phyloP scores from a whole-genome alignment of 2,329 filamentous ascomycete species.

The Sclerotinia borealis region DNA sequence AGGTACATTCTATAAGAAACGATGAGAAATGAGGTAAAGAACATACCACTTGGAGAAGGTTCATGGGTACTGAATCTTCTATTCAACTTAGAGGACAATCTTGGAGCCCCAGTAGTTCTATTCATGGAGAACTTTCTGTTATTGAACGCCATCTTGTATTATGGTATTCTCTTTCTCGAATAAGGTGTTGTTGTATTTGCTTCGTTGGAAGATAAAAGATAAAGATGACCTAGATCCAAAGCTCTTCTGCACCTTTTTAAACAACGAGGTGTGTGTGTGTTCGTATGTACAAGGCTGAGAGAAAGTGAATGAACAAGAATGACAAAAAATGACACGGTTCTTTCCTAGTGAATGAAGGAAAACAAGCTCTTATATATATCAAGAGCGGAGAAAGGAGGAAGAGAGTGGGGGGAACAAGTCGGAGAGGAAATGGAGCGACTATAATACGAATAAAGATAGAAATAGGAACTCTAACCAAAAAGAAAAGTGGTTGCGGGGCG shows the following conservation, averaged over 20 bases:
- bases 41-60: constrained; percentile 50
- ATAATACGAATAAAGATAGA: not conserved
- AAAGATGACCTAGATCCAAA: not conserved
- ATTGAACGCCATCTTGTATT: constrained; percentile 36
- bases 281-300: not conserved
- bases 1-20: not conserved
- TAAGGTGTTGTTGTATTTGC: not conserved
- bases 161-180: not conserved
- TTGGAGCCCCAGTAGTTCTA: constrained; percentile 56
- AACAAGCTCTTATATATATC: not conserved
- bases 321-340: not conserved
- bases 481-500: not conserved
- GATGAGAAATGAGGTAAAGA: constrained; percentile 2
- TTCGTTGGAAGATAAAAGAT: not conserved
- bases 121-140: constrained; percentile 63
- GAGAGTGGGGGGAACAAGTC: not conserved
- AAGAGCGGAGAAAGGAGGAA: not conserved
- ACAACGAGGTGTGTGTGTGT: not conserved
- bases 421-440: not conserved
- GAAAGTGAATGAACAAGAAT: not conserved
- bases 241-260: not conserved
- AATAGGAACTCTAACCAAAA: not conserved
- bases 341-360: not conserved
- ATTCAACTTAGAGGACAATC: constrained; percentile 35
- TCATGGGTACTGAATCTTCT: constrained; percentile 56